These are phyloP conservation scores for Lachnellula hyalina DNA, from an alignment of 2,329 filamentous ascomycete genomes.

Conservation along the genomic window DNA sequence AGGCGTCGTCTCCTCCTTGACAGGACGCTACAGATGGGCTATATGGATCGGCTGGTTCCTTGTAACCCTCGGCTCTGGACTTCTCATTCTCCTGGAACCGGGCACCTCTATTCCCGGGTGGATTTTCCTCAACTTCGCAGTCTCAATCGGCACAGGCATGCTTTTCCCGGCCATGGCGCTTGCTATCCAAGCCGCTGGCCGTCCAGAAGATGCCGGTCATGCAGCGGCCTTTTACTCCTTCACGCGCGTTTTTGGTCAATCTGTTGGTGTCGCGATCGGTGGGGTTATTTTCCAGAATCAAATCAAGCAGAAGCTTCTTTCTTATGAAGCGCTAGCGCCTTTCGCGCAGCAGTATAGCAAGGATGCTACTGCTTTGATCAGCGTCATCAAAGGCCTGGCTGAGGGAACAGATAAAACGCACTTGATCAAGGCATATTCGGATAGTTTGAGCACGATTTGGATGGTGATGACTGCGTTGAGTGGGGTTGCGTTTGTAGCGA, in stretches of 20 bases:
- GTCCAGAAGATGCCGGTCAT: constrained; percentile 52
- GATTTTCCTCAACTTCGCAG: constrained; percentile 56
- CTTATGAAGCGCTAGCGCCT: constrained; percentile 19
- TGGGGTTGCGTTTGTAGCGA: constrained; percentile 43
- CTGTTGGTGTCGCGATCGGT: constrained; percentile 60
- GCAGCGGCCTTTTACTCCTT: constrained; percentile 63
- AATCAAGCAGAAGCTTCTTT: constrained; percentile 25
- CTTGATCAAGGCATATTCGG: constrained; percentile 48
- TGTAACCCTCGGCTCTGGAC: constrained; percentile 52
- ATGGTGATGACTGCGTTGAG: constrained; percentile 49
- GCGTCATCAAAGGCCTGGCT: constrained; percentile 25
- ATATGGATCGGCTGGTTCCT: constrained; percentile 55
- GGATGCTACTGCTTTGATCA: constrained; percentile 27
- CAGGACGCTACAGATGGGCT: constrained; percentile 52
- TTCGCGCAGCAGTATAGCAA: constrained; percentile 25
- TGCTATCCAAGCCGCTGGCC: constrained; percentile 56
- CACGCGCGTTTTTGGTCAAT: constrained; percentile 59
- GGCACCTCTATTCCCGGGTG: constrained; percentile 48
- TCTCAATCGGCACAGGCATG: constrained; percentile 58
- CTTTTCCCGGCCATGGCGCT: constrained; percentile 60
- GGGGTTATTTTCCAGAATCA: constrained; percentile 67
- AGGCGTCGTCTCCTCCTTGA: constrained; percentile 49
- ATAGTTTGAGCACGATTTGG: constrained; percentile 50
- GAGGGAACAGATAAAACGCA: constrained; percentile 35
- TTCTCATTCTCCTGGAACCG: constrained; percentile 44